A percentile compares a stretch with the other conserved stretches of the same genome.
Conservation (phyloP, 805 yeast genomes). For the Yamadazyma endophytica region DNA sequence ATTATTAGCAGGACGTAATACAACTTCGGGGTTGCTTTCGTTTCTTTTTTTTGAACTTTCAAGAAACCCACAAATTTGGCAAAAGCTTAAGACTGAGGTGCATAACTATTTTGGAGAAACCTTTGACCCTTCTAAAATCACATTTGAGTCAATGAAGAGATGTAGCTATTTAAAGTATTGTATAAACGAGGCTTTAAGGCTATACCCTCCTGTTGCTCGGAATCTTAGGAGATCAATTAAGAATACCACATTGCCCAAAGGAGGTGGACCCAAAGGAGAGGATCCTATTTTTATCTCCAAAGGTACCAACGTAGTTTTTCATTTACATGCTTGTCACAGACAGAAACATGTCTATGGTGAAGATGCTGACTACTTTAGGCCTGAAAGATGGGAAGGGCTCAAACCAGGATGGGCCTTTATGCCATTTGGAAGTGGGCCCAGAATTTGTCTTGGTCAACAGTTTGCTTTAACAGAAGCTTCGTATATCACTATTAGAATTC, state of each 20-base stretch:
- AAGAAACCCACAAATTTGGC: constrained; percentile 26
- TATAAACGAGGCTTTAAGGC: constrained; percentile 27
- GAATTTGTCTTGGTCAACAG: constrained; percentile 55
- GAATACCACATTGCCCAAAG: constrained; percentile 26
- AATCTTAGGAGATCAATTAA: constrained; percentile 30
- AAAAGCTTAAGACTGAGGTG: constrained; percentile 24
- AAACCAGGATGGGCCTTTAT: constrained; percentile 44
- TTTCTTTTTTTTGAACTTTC: constrained; percentile 29
- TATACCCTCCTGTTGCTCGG: constrained; percentile 31
- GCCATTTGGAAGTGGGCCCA: constrained; percentile 54
- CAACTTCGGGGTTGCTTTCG: constrained; percentile 32
- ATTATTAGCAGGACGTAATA: constrained; percentile 35
- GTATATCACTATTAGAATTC: constrained; percentile 35
- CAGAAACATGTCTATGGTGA: constrained; percentile 35
- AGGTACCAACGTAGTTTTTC: constrained; percentile 38
- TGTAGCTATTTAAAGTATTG: constrained; percentile 29
- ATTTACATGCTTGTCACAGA: constrained; percentile 41
- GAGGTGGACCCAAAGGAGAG: constrained; percentile 23
- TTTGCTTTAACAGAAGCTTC: constrained; percentile 52
- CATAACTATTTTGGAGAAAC: constrained; percentile 18
- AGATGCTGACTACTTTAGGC: constrained; percentile 41
- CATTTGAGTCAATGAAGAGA: constrained; percentile 31
- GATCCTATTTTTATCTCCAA: constrained; percentile 34
- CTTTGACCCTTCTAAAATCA: constrained; percentile 15
- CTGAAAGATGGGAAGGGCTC: constrained; percentile 46